Base-by-base conservation (phyloP, 352 stramenopile species). In the Globisporangium camurandrum region DNA sequence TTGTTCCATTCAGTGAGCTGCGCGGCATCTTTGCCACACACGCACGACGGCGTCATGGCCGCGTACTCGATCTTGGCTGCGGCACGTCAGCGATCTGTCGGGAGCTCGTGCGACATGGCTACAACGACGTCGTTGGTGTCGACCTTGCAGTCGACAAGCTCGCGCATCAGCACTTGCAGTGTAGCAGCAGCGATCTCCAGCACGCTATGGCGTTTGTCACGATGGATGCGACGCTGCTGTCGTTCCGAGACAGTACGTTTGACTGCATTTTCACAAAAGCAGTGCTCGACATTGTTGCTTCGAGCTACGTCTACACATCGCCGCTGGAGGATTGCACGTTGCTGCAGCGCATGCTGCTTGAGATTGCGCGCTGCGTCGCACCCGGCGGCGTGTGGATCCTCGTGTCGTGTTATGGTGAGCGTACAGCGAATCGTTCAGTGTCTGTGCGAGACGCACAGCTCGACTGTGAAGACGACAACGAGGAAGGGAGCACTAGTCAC, bases 231-330 rank as follows among this genome's bases (percentile, higher is more conserved):
- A 28, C 43, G 1, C 27, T 34, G 3, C 31, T 73, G 33, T n/a
- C 38, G 0, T 61, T 69, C 17, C 46, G 51, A 2, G 64, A 73
- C 46, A 5, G 49, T 12, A 59, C 36, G 12, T 69, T 59, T 37
- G 57, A 67, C 20, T 59, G 56, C 3, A 52, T 73, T 4, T 36
- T 73, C 24, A 64, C 49, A 24, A 66, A 69, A 44, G 61, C 61
- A 22, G 51, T 54, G 4, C 28, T 73, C 11, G 64, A 73, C 44
- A 49, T 47, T 22, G 58, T 67, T 6, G 61, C 64, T 27, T 42
- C 46, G 14, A 44, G 22, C 23, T 51, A 50, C 20, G 38, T 39
- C 16, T 51, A 50, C 11, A 30, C 40, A 8, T 20, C 54, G 12
- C 3, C 17, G 9, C 16, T 48, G 37, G 17, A 33, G 20, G 17